phyloP scores from a whole-genome alignment of 176 grass and related monocot genomes.

The Rhynchospora breviuscula region DNA sequence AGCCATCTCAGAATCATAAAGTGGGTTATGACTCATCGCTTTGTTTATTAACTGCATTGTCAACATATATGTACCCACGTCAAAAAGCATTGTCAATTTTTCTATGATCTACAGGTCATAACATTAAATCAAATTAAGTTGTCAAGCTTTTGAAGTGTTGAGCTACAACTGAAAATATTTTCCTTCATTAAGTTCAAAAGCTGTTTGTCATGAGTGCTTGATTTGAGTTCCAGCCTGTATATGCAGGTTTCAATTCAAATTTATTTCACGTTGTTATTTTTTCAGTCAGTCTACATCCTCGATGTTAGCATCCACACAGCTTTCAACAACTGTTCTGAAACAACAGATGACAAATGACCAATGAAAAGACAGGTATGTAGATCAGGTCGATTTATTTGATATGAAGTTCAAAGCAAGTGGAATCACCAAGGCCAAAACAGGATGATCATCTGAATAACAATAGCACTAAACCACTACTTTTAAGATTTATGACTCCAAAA shows the following conservation, averaged over 20 bases:
- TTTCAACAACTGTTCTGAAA: neutral
- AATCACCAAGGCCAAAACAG: neutral
- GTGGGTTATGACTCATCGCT: constrained; percentile 67
- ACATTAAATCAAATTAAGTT: neutral
- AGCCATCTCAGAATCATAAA: constrained; percentile 77
- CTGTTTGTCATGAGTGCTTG: neutral
- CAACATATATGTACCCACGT: neutral
- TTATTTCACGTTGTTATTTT: neutral
- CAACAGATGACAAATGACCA: neutral
- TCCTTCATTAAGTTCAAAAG: neutral
- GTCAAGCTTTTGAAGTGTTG: no score
- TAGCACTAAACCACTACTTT: neutral
- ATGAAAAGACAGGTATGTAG: neutral
- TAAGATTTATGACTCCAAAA: no score
- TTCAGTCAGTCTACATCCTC: neutral
- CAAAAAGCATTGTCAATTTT: neutral
- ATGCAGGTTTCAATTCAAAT: neutral
- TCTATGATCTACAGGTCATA: neutral
- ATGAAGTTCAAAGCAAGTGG: neutral
- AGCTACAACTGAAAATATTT: neutral
- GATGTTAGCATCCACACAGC: neutral
- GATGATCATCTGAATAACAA: neutral
- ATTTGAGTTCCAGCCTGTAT: neutral
- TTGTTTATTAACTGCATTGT: constrained; percentile 6
- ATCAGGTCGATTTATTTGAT: neutral